Base-by-base conservation (phyloP, 2,329 filamentous ascomycete species). In the Ceratocystiopsis minuta region DNA sequence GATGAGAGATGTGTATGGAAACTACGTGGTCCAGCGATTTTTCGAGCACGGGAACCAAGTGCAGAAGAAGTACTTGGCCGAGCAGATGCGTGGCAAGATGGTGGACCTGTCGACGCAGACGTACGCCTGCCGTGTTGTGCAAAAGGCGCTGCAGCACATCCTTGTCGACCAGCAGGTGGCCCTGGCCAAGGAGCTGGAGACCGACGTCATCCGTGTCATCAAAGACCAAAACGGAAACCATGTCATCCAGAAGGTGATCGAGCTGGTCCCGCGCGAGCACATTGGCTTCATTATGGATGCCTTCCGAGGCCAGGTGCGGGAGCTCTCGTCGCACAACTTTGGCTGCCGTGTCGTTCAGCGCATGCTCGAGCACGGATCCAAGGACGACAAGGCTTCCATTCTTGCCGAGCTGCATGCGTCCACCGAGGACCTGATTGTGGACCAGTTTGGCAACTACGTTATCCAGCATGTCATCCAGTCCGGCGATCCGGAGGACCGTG, bases 11-110 rank as follows among this genome's bases (percentile, higher is more conserved):
- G 80, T 96, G 0, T 98, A 95, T 55, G 90, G 90, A 42, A 98
- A 98, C 58, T 98, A 96, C 55, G 90, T 98, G 33, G 87, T 96
- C 34, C 90, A 98, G 55, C 96, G 95, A 57, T 78, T 96, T 55
- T 95, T 96, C 48, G 88, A 96, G 57, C 85, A 96, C 57, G 88
- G 90, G 34, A 92, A 85, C 51, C 87, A 94, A 59, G 72, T 78
- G 0, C 90, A 98, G 62, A 98, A 98, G 65, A 86, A 80, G 58
- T 70, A 81, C 3, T 61, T 98, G 36, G 86, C 85, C 1, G 75
- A 77, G 48, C 77, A 82, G 57, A 95, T 96, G 86, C 83, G 80
- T 57, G 81, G 81, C 7, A 82, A 87, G 54, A 76, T 96, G 13
- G 64, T 82, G 37, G 72, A 77, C 31, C 63, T 98, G 40, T 93